Evolutionary conservation across 768 basidiomycete species (phyloP), one percentile per base, ranked within the genome.

Genomic region (Chalciporus chontae): DNA sequence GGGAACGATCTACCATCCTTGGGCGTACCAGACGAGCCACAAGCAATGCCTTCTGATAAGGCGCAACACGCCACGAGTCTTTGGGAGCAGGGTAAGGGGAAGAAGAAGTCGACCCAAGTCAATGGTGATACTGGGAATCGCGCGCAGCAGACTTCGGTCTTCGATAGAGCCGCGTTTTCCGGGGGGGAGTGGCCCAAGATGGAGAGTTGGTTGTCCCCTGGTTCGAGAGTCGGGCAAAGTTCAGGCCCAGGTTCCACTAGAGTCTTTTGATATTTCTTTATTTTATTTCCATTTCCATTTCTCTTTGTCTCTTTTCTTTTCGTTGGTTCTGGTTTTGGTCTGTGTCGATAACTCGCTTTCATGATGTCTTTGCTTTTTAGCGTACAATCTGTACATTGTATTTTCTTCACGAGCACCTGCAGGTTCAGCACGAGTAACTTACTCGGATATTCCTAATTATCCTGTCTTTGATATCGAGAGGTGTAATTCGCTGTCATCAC

Each of bases 171-270:
- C 51, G 59, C 56, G 49, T 11, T 58, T 31, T 40, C 60, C 41
- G 66, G 34, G 9, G 50, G 61, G 24, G 66, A 59, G 32, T 66
- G 66, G 66, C 68, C 66, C 45, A 69, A 67, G 60, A 64, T 69
- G 68, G 66, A 68, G 58, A 69, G 48, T 39, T 68, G 66, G 66
- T 31, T 66, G 50, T 54, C 65, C 17, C 58, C 65, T 18, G 55
- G 65, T 34, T 45, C 66, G 14, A 53, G 68, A 31, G 64, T 48
- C 0, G 56, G 66, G 3, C 63, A 68, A 46, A 69, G 40, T 47
- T 64, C 68, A 31, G n/a, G n/a, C n/a, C n/a, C n/a, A n/a, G 61
- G 66, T 24, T 68, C 66, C 10, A 40, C 68, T 26, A 49, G 64
- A 48, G 58, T 68, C 39, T 58, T 68, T 54, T 69, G 58, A 67